Base-by-base conservation (phyloP, 371 early-diverging fungal species). In the Mucor sp. region DNA sequence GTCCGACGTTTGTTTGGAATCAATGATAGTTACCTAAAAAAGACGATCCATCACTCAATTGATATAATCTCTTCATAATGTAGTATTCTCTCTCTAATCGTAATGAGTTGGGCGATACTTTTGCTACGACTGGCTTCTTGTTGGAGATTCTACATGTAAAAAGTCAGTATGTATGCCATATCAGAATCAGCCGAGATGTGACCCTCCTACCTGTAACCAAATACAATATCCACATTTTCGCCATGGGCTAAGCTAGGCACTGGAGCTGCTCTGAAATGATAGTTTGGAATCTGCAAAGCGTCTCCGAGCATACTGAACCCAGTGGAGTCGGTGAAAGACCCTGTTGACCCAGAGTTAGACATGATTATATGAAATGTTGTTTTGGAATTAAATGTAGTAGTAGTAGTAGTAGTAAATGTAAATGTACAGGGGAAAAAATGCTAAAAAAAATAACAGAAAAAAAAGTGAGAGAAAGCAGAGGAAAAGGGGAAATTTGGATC, bases 41-140 rank as follows among this genome's bases (percentile, higher is more conserved):
- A 14, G 71, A 69, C 3, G 72, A 61, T 21, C 79, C 79, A 60
- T 81, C 81, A 8, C 65, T 28, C 7, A 72, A 58, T 60, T 81
- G 74, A 63, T 76, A 76, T 17, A 80, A 37, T 65, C 76, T 69
- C 27, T 76, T 78, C 69, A 76, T 78, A 17, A 81, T 72, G 58
- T 79, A 77, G 60, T 73, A 81, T 57, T 81, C 81, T 53, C 81
- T 53, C 68, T 81, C 81, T 17, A 81, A 60, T 11, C 72, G 60
- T n/a, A 81, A 30, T n/a, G 81, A 78, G 50, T 69, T 71, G 5
- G 73, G 61, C 4, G 81, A 81, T 41, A 78, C 63, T 65, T 81
- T 81, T 11, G 79, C 81, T 7, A 81, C 68, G 0, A 81, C 79
- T 1, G 79, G 74, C 23, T 70, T 69, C 44, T 75, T 77, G 28